Evolutionary conservation across 139 green algal genomes (phyloP).

Genomic region (Micromonas pusilla): DNA sequence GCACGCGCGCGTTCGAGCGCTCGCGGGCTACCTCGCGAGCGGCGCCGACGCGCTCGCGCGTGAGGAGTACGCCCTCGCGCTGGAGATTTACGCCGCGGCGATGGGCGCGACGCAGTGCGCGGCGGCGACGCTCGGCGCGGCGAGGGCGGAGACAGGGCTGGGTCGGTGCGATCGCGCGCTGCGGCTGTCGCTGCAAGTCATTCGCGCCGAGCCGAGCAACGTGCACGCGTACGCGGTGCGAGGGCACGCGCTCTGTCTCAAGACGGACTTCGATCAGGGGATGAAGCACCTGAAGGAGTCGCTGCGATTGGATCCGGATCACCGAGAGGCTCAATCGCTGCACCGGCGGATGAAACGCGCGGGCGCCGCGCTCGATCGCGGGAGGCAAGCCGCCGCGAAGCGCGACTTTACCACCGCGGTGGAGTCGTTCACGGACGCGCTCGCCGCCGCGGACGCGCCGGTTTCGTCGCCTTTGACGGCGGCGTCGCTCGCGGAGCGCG

Average conservation of each 20-base stretch:
- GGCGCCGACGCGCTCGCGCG: neutral
- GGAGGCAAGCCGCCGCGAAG: neutral
- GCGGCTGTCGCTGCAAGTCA: neutral
- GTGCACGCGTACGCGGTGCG: slow-evolving; percentile 8
- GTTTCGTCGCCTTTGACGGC: neutral
- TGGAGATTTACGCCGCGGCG: neutral
- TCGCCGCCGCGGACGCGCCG: neutral
- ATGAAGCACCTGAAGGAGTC: neutral
- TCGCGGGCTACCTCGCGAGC: neutral
- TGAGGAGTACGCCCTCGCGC: neutral
- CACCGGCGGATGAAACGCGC: neutral
- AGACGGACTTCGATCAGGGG: slow-evolving; percentile 3
- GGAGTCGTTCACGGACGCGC: slow-evolving; percentile 9
- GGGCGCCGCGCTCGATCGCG: neutral
- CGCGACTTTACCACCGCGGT: neutral
- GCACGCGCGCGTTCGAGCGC: neutral
- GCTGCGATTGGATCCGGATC: slow-evolving; percentile 12
- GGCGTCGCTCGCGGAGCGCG: neutral
- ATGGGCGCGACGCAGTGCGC: neutral
- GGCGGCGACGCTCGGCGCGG: neutral
- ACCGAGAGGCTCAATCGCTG: neutral
- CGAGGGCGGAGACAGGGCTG: neutral
- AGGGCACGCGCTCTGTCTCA: slow-evolving; percentile 13
- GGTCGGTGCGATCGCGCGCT: neutral
- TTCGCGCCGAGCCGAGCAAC: neutral